Conservation (phyloP, 2,329 filamentous ascomycete genomes). For the Pseudogymnoascus sp. region DNA sequence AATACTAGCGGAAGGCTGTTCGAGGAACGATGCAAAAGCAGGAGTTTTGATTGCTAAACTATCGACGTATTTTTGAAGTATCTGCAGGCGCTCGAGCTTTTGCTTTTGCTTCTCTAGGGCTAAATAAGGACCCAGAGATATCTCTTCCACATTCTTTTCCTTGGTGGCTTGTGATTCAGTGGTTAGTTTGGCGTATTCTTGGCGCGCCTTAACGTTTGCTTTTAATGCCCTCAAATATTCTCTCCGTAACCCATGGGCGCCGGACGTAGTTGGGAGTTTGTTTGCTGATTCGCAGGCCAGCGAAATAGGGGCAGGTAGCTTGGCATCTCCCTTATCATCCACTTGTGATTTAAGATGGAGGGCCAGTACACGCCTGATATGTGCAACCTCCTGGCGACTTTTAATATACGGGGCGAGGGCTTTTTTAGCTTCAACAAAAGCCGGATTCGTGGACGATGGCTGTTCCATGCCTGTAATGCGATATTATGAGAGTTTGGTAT, state of each 20-base stretch:
- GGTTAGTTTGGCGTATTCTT: constrained; percentile 34
- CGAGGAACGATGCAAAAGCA: constrained; percentile 42
- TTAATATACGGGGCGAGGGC: constrained; percentile 47
- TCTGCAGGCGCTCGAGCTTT: constrained; percentile 43
- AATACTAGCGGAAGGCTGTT: constrained; percentile 28
- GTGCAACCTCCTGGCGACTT: constrained; percentile 48
- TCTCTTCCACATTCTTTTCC: constrained; percentile 9
- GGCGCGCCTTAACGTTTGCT: constrained; percentile 44
- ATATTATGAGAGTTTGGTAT: constrained; percentile 12
- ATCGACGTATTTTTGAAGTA: constrained; percentile 45
- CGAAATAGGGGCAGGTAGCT: constrained; percentile 32
- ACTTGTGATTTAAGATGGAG: constrained; percentile 45
- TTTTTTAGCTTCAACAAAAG: constrained; percentile 34
- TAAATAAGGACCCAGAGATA: constrained; percentile 43
- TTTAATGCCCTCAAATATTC: constrained; percentile 49
- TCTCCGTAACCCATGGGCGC: constrained; percentile 41
- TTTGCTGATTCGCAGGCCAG: constrained; percentile 37
- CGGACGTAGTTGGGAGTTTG: constrained; percentile 31
- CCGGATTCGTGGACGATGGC: constrained; percentile 27
- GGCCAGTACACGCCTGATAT: constrained; percentile 48
- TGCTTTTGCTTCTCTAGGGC: constrained; percentile 43
- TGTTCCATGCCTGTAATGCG: constrained; percentile 19
- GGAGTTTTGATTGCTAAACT: constrained; percentile 45
- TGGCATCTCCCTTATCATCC: constrained; percentile 35
- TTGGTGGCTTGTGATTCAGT: constrained; percentile 18